phyloP scores from a whole-genome alignment of 768 basidiomycete species.

The Phylloporus rhodoxanthus region DNA sequence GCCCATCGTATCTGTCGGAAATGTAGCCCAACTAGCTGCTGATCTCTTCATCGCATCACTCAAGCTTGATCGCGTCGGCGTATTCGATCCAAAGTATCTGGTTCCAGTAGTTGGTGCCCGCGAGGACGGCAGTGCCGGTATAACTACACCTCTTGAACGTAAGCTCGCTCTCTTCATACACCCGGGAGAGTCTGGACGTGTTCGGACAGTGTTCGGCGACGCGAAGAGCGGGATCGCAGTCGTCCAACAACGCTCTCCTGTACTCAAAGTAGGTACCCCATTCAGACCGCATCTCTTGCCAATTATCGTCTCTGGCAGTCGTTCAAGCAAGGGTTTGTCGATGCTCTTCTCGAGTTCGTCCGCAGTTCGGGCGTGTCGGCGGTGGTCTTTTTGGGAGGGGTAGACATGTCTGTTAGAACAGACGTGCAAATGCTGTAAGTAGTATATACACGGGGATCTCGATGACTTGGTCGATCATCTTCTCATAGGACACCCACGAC shows the following conservation, averaged over 20 bases:
- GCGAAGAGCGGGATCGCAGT: constrained; percentile 46
- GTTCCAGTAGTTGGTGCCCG: constrained; percentile 70
- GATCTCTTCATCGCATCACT: constrained; percentile 71
- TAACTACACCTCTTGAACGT: constrained; percentile 77
- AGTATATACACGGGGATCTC: constrained; percentile 16
- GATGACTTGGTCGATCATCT: constrained; percentile 5
- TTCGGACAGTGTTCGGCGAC: constrained; percentile 56
- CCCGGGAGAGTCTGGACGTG: background rate
- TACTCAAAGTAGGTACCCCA: constrained; percentile 52
- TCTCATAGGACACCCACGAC: constrained; percentile 57
- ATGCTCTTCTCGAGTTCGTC: constrained; percentile 53
- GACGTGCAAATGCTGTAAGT: constrained; percentile 72
- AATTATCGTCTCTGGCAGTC: constrained; percentile 36
- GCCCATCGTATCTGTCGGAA: constrained; percentile 77
- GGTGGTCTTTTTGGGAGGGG: constrained; percentile 63
- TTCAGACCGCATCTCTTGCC: background rate
- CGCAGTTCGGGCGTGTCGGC: constrained; percentile 42
- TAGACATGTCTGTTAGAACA: constrained; percentile 68
- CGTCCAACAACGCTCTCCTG: constrained; percentile 76
- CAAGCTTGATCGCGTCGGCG: constrained; percentile 52
- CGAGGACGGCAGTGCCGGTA: constrained; percentile 53
- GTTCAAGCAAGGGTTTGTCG: constrained; percentile 62
- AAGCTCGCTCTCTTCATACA: constrained; percentile 21
- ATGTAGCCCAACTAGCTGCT: constrained; percentile 71
- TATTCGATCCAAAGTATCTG: constrained; percentile 56